Evolutionary conservation across 1,139 yeast species (phyloP).

Genomic region (Pichia terricola): DNA sequence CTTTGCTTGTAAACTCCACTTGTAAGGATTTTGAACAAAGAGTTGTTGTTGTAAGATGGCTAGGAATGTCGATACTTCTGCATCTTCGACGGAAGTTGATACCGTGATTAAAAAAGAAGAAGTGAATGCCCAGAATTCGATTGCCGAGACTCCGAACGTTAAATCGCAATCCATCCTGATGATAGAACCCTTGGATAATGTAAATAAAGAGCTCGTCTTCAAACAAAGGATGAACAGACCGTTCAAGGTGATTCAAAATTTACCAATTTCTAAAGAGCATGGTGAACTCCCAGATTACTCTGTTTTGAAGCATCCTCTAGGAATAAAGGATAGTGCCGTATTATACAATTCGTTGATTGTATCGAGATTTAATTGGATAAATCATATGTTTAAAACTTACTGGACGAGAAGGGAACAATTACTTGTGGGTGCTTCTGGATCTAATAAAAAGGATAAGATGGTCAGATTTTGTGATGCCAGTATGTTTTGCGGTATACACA

Average conservation of each 20-base stretch:
- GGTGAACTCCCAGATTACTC: conserved; percentile 45
- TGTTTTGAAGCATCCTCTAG: conserved; percentile 53
- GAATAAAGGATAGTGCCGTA: conserved; percentile 66
- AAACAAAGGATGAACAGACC: conserved; percentile 42
- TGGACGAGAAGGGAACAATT: conserved; percentile 65
- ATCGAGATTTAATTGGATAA: conserved; percentile 65
- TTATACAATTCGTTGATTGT: conserved; percentile 62
- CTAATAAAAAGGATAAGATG: conserved; percentile 61
- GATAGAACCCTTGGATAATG: conserved; percentile 37
- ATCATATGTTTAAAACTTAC: conserved; percentile 58
- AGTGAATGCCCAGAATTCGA: too few relatives aligned
- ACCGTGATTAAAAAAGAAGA: too few relatives aligned
- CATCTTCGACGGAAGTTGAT: too few relatives aligned
- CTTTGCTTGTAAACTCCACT: too few relatives aligned
- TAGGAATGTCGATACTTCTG: too few relatives aligned
- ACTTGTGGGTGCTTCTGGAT: conserved; percentile 28
- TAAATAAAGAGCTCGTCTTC: conserved; percentile 38
- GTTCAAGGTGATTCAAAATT: conserved; percentile 53
- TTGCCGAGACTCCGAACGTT: too few relatives aligned
- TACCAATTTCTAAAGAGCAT: conserved; percentile 58
- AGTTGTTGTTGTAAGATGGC: too few relatives aligned
- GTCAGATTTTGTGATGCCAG: conserved; percentile 74
- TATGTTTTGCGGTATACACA: conserved; percentile 74
- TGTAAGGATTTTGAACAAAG: too few relatives aligned
- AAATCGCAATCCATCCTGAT: background rate